phyloP scores from a whole-genome alignment of 164 flowering plant species.

The Protea cynaroides region DNA sequence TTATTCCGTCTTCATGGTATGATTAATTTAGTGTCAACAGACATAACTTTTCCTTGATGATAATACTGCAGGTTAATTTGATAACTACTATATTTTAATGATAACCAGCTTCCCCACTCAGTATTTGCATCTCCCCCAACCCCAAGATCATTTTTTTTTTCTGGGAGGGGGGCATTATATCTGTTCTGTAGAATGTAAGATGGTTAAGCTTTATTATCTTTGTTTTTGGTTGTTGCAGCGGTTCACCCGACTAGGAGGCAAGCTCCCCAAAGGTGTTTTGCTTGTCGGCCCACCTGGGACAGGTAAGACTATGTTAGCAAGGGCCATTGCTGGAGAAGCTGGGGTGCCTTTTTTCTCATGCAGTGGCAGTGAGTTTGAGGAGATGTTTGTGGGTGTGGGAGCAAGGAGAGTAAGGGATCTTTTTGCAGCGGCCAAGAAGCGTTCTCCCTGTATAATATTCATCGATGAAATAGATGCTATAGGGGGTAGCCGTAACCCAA shows the following conservation, averaged over 20 bases:
- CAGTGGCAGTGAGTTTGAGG: constrained; percentile 99
- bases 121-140: too few species aligned
- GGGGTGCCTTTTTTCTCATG: constrained; percentile 96
- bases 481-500: constrained; percentile 92
- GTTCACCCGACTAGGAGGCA: constrained; percentile 94
- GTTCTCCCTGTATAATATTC: constrained; percentile 86
- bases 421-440: constrained; percentile 85
- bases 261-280: constrained; percentile 97
- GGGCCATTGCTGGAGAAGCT: constrained; percentile 99
- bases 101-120: too few species aligned
- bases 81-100: too few species aligned
- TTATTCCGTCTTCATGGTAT: too few species aligned
- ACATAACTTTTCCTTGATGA: too few species aligned
- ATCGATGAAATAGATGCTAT: constrained; percentile 96
- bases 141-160: too few species aligned
- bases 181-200: neutral
- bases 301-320: constrained; percentile 96
- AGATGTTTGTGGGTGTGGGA: constrained; percentile 99
- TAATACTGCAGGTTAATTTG: too few species aligned
- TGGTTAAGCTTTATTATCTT: constrained; percentile 1
- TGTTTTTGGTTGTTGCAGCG: constrained; percentile 45
- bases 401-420: constrained; percentile 90
- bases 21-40: too few species aligned
- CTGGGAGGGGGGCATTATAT: too few species aligned
- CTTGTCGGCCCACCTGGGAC: constrained; percentile 99